phyloP scores from a whole-genome alignment of 768 basidiomycete genomes.

The Tricholomella constricta region DNA sequence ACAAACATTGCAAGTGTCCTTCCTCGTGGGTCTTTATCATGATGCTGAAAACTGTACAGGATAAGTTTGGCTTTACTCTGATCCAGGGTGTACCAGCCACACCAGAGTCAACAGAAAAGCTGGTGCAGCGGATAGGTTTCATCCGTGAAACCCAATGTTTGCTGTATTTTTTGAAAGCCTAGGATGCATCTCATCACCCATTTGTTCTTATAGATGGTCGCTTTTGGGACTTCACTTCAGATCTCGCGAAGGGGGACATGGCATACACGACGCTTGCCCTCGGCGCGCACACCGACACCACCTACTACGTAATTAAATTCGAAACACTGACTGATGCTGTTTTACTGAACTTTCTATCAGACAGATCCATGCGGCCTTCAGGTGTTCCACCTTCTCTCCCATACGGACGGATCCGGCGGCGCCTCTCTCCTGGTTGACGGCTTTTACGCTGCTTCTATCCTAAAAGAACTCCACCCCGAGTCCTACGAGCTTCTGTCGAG shows the following conservation, averaged over 20 bases:
- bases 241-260: slow-evolving; percentile 88
- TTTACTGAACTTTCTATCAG: slow-evolving; percentile 36
- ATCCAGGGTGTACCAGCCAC: slow-evolving; percentile 79
- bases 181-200: too few species aligned
- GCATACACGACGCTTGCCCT: slow-evolving; percentile 91
- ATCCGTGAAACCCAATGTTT: slow-evolving; percentile 80
- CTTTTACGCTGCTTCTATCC: slow-evolving; percentile 84
- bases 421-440: slow-evolving; percentile 93
- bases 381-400: slow-evolving; percentile 89
- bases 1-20: slow-evolving; percentile 64
- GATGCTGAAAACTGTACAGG: slow-evolving; percentile 42
- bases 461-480: slow-evolving; percentile 71
- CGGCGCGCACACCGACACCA: slow-evolving; percentile 75
- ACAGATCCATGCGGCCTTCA: slow-evolving; percentile 96
- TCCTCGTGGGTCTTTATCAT: neutral
- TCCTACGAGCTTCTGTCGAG: slow-evolving; percentile 69
- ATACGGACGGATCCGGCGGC: slow-evolving; percentile 81
- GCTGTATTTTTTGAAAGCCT: slow-evolving; percentile 12
- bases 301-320: slow-evolving; percentile 59
- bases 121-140: slow-evolving; percentile 77
- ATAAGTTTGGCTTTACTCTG: slow-evolving; percentile 88
- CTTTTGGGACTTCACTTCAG: slow-evolving; percentile 97
- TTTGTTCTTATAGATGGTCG: slow-evolving; percentile 65
- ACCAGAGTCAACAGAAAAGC: slow-evolving; percentile 80
- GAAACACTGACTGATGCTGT: neutral